A percentile compares a stretch with the other conserved stretches of the same genome.
phyloP scores from a whole-genome alignment of 2,329 filamentous ascomycete species.

The Colletotrichum cereale region DNA sequence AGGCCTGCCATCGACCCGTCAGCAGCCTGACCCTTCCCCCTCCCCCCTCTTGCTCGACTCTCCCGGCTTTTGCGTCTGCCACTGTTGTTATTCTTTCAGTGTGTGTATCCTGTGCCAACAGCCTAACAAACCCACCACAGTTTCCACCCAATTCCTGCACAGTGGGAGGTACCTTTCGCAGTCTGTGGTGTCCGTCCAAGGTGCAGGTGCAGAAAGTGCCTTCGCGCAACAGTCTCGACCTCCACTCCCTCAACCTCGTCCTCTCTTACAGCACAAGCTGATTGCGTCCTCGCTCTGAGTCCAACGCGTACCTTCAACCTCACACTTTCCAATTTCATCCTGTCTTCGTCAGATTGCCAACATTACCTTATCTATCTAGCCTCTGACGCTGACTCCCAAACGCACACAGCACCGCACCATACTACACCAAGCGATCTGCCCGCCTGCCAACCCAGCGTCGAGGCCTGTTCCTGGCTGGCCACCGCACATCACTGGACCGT shows the following conservation, averaged over 20 bases:
- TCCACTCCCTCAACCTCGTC: slow-evolving; percentile 27
- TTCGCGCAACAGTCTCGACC: slow-evolving; percentile 30
- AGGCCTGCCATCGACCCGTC: slow-evolving; percentile 19
- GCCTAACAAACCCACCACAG: slow-evolving; percentile 7
- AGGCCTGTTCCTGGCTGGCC: slow-evolving; percentile 38
- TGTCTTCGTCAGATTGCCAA: slow-evolving; percentile 12
- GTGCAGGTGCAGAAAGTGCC: slow-evolving; percentile 22
- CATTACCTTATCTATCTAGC: slow-evolving; percentile 21
- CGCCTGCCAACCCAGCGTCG: slow-evolving; percentile 22
- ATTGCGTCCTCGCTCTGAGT: slow-evolving; percentile 1
- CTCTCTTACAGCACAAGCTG: slow-evolving; percentile 17
- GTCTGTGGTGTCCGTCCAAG: not conserved
- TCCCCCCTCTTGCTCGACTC: slow-evolving; percentile 3
- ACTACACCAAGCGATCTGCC: slow-evolving; percentile 12
- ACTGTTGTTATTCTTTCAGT: slow-evolving; percentile 5
- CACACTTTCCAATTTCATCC: slow-evolving; percentile 22
- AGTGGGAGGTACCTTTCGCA: not conserved
- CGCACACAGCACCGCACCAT: slow-evolving; percentile 1
- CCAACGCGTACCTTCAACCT: slow-evolving; percentile 26
- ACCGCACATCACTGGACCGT: slow-evolving; percentile 36
- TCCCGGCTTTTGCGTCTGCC: not conserved
- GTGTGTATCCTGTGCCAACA: not conserved
- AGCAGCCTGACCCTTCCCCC: slow-evolving; percentile 19
- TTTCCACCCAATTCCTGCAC: slow-evolving; percentile 21
- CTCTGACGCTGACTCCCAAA: not conserved